These are phyloP conservation scores for Aspergillus glaucus DNA, from an alignment of 2,329 filamentous ascomycete species.

Conservation along the genomic window DNA sequence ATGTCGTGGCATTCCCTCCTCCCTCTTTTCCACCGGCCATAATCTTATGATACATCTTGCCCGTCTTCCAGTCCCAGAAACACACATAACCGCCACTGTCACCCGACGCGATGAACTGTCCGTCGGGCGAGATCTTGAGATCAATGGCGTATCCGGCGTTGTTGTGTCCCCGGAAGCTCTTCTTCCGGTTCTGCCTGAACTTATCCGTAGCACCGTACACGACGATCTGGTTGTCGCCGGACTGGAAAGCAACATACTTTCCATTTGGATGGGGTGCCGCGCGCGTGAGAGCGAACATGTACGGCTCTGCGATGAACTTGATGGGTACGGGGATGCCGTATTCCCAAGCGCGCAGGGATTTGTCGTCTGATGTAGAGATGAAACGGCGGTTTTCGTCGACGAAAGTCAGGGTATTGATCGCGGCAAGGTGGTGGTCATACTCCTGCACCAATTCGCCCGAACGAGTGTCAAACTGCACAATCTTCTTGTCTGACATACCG, in stretches of 20 bases:
- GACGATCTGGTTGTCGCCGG: constrained; percentile 90
- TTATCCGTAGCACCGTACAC: constrained; percentile 93
- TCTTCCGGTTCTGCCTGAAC: constrained; percentile 96
- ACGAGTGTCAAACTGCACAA: constrained; percentile 90
- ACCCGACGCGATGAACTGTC: constrained; percentile 80
- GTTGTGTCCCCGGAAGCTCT: constrained; percentile 92
- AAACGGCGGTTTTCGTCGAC: constrained; percentile 91
- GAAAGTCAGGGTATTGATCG: constrained; percentile 95
- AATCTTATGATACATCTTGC: constrained; percentile 98
- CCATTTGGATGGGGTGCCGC: constrained; percentile 77
- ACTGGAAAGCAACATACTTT: constrained; percentile 92
- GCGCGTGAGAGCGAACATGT: constrained; percentile 95
- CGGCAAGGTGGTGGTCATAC: constrained; percentile 97
- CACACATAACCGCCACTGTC: constrained; percentile 85
- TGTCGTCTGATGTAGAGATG: constrained; percentile 97
- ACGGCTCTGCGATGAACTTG: constrained; percentile 94
- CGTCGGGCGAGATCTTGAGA: constrained; percentile 80
- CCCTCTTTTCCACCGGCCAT: constrained; percentile 63
- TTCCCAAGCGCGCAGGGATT: constrained; percentile 93
- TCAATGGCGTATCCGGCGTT: constrained; percentile 92
- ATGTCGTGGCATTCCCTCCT: constrained; percentile 62
- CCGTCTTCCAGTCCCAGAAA: constrained; percentile 99
- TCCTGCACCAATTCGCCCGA: constrained; percentile 82
- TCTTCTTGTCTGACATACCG: constrained; percentile 98
- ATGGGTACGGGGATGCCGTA: constrained; percentile 98